These are phyloP conservation scores for Aspergillus luchuensis DNA, from an alignment of 2,329 filamentous ascomycete species.

Conservation along the genomic window DNA sequence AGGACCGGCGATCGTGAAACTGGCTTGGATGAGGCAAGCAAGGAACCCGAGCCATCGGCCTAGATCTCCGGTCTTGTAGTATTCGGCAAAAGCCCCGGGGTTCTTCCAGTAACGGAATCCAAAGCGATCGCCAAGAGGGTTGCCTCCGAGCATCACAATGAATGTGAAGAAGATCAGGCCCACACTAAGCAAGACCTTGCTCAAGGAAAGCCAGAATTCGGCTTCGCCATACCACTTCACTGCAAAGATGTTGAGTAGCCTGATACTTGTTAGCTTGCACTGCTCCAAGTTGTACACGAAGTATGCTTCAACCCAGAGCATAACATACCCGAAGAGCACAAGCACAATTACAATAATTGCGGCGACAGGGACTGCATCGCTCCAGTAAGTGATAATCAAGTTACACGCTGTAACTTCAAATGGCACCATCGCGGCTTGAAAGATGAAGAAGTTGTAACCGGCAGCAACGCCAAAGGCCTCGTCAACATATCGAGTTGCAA, in stretches of 20 bases:
- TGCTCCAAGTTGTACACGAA: not conserved
- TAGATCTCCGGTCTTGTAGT: constrained; percentile 64
- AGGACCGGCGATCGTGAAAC: constrained; percentile 68
- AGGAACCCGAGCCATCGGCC: constrained; percentile 77
- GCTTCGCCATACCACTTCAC: constrained; percentile 75
- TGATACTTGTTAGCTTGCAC: constrained; percentile 8
- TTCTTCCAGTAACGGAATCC: constrained; percentile 70
- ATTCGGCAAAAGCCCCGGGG: constrained; percentile 70
- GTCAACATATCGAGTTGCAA: constrained; percentile 52
- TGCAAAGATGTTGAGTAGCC: constrained; percentile 66
- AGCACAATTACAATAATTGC: constrained; percentile 51
- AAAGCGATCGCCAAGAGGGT: constrained; percentile 70
- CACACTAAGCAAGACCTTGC: constrained; percentile 71
- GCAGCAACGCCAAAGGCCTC: constrained; percentile 51
- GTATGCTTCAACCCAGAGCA: not conserved
- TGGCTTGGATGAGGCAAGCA: constrained; percentile 70
- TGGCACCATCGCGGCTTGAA: constrained; percentile 53
- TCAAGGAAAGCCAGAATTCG: constrained; percentile 73
- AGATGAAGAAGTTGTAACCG: constrained; percentile 56
- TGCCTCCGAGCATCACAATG: constrained; percentile 79
- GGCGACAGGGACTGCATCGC: constrained; percentile 47
- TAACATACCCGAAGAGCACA: constrained; percentile 45
- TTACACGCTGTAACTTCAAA: constrained; percentile 57
- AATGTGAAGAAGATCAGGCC: constrained; percentile 77
- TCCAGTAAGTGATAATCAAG: constrained; percentile 55